Evolutionary conservation across 2,329 filamentous ascomycete species (phyloP), one percentile per base, ranked within the genome.

Genomic region (Verticillium nubilum): DNA sequence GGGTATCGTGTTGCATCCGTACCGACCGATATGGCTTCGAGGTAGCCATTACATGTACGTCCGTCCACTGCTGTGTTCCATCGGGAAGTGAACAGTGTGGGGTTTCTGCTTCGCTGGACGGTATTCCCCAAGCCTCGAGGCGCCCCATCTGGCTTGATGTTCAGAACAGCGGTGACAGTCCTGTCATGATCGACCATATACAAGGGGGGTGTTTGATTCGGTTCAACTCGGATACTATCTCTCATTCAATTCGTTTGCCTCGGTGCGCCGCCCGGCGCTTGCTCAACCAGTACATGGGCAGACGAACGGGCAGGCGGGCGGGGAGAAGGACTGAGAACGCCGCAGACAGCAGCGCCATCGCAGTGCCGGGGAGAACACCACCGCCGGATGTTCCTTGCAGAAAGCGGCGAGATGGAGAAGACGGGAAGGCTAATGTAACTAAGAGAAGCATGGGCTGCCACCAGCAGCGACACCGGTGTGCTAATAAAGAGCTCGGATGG

Each of bases 341-440:
- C 19, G 42, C 19, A 19, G 29, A 19, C 42, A n/a, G 42, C n/a
- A 47, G 13, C 42, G 42, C 42, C 42, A 47, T 47, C 42, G 42
- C 19, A 47, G 42, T 47, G 42, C 42, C 42, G 42, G 42, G n/a
- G 17, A 25, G 10, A 47, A 47, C 7, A 25, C 42, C 19, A 47
- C 19, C 42, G 52, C 19, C 42, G 52, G 52, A 28, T 53, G 52
- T 63, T 52, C 61, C 42, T 61, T 61, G 55, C 60, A 63, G 54
- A 25, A n/a, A 23, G 52, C 25, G 52, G 27, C 52, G 27, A 25
- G 52, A 58, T 37, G 53, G 52, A 50, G 55, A 62, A 55, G 61
- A 29, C 60, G 58, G 61, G 60, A 56, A 60, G 33, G 61, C 61
- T 62, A 63, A 62, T 58, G 60, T 63, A 29, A 52, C 61, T 58